phyloP scores from a whole-genome alignment of 257 asterid genomes.

The Ilex asprella region DNA sequence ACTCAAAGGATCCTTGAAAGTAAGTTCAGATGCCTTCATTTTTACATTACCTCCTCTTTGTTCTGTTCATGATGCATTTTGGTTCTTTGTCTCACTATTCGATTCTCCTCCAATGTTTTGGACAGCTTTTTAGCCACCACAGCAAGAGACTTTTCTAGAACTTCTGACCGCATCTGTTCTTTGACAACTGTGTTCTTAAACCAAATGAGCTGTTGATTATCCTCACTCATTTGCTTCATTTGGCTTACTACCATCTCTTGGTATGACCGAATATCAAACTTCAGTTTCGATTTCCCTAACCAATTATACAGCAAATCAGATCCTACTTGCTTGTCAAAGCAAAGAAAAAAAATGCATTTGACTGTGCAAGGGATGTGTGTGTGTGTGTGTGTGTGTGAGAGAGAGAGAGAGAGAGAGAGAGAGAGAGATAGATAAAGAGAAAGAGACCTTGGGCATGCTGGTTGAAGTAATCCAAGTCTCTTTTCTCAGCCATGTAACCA shows the following conservation, averaged over 20 bases:
- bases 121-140: conserved; percentile 32
- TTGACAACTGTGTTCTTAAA: conserved; percentile 35
- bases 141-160: conserved; percentile 34
- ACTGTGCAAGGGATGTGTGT: neutral
- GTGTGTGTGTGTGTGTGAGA: neutral
- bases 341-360: conserved; percentile 5
- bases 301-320: conserved; percentile 9
- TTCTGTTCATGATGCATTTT: conserved; percentile 50
- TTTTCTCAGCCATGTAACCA: conserved; percentile 46
- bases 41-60: conserved; percentile 32
- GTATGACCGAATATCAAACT: conserved; percentile 47
- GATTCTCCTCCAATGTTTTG: conserved; percentile 35
- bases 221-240: conserved; percentile 64
- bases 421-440: no score
- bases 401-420: neutral
- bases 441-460: conserved; percentile 43
- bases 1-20: neutral
- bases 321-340: neutral
- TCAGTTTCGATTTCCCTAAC: conserved; percentile 56
- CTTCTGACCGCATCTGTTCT: conserved; percentile 42
- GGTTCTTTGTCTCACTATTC: conserved; percentile 33
- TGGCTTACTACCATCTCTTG: conserved; percentile 50
- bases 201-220: conserved; percentile 53
- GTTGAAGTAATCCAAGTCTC: conserved; percentile 43
- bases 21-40: neutral